Evolutionary conservation across 164 flowering plant genomes (phyloP), one percentile per base, ranked within the genome.

Genomic region (Aristolochia fimbriata): DNA sequence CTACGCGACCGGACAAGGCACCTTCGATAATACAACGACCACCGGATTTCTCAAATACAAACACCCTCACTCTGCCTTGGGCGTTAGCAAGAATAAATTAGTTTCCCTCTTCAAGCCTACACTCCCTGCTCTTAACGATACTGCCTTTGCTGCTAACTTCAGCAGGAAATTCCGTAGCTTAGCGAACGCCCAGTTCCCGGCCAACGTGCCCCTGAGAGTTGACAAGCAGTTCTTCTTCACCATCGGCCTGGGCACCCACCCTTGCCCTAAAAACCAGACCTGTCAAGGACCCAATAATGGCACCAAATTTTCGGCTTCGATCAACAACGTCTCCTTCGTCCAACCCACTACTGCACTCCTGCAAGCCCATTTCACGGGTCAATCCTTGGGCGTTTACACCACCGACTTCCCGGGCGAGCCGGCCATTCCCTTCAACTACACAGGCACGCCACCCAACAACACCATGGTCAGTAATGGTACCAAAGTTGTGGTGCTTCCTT

Each of bases 271-370:
- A 11, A 81, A 77, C 67, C 73, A 73, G 33, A 77, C 81, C 3
- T 85, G 95, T 58, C 88, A 78, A 63, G 89, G 93, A 6, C 94
- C 91, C 43, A 80, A 78, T 58, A 80, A 78, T 58, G 70, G 73
- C 20, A 74, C 84, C 1, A 80, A 50, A 62, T 72, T 81, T 30
- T 67, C 80, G 6, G 91, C 91, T 21, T 49, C 83, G 0, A 53
- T 87, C 9, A 87, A 81, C 76, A 84, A 87, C 31, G 66, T 81
- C 7, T 83, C 87, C 0, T 87, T 81, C 45, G 62, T 61, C 21
- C 71, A 63, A 3, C 90, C 94, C 3, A 66, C 65, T 5, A 76
- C 73, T 2, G 83, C 85, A 6, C 65, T 84, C 13, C 76, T 84
- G n/a, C 83, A 87, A 64, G 66, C 90, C 23, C 81, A 78, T 49